phyloP scores from a whole-genome alignment of 2,329 filamentous ascomycete species.

The Fusarium mangiferae region DNA sequence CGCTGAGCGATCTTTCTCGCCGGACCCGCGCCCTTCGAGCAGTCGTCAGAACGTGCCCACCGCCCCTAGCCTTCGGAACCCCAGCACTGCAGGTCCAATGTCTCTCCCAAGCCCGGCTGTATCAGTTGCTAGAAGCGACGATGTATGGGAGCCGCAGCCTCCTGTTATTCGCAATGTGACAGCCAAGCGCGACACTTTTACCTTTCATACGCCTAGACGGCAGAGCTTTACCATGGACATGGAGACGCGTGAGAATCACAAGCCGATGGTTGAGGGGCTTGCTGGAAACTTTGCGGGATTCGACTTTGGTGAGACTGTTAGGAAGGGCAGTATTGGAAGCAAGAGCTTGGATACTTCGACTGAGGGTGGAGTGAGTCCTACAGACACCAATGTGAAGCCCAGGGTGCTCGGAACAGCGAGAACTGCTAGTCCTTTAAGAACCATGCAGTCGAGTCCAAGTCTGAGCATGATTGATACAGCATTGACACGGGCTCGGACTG shows the following conservation, averaged over 20 bases:
- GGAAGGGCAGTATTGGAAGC: constrained; percentile 33
- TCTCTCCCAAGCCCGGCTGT: constrained; percentile 57
- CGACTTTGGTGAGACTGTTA: constrained; percentile 51
- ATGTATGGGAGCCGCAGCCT: constrained; percentile 49
- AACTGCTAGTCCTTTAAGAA: constrained; percentile 39
- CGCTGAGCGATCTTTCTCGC: constrained; percentile 43
- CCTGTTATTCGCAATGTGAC: constrained; percentile 60
- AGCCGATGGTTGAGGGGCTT: constrained; percentile 48
- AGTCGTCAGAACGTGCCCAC: constrained; percentile 35
- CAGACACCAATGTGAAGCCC: constrained; percentile 30
- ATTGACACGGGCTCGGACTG: constrained; percentile 33
- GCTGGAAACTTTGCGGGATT: constrained; percentile 53
- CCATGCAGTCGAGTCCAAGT: constrained; percentile 42
- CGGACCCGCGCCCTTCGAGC: constrained; percentile 29
- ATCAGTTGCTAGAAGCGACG: constrained; percentile 55
- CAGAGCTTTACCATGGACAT: constrained; percentile 62
- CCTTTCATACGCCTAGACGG: constrained; percentile 56
- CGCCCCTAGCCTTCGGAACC: constrained; percentile 42
- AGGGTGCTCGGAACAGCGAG: constrained; percentile 27
- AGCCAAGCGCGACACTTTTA: constrained; percentile 63
- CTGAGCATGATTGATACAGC: constrained; percentile 34
- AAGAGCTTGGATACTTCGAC: constrained; percentile 28
- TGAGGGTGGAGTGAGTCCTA: constrained; percentile 31
- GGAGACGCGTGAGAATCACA: constrained; percentile 44
- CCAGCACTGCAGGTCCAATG: constrained; percentile 44